Base-by-base conservation (phyloP, 2,329 filamentous ascomycete genomes). In the Ophiostoma sp. region DNA sequence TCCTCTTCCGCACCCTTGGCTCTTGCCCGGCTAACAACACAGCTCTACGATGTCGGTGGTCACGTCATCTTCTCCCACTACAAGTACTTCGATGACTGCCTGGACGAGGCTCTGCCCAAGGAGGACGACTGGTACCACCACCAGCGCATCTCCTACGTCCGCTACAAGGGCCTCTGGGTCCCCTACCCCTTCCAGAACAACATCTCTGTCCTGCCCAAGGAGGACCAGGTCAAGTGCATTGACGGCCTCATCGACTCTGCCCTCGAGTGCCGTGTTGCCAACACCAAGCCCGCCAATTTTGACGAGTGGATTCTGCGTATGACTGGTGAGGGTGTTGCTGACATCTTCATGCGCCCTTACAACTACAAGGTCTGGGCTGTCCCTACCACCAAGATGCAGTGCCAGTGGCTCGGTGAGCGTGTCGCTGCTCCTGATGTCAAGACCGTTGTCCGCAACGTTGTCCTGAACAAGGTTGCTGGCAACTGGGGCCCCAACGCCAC, bases 361-460 rank as follows among this genome's bases (percentile, higher is more conserved):
- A 99, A 99, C 88, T 99, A 90, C 89, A 99, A 99, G 85, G 95
- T 99, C 79, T 99, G 95, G 95, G 95, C 95, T 73, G 94, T 98
- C 76, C 95, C 95, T 72, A 97, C 94, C 70, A 97, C 91, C 76
- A 96, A 96, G 94, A 99, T 99, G 95, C 95, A 98, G 92, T 97
- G 93, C 81, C 85, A 90, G 80, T 99, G 95, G 95, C 91, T 98
- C 73, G 95, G 95, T 77, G 95, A 99, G 88, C 94, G 95, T 86
- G 95, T 99, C 69, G 95, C 95, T 72, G 94, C 94, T 69, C 95
- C 95, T 75, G 92, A 99, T 79, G 86, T 97, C 84, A 99, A 99
- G 89, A 87, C 86, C 54, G 91, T 96, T 76, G 94, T 93, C 76
- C 91, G 89, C 83, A 99, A 99, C 81, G 91, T 97, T 78, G 93